phyloP scores from a whole-genome alignment of 2,329 filamentous ascomycete species.

The Hymenoscyphus repandus region DNA sequence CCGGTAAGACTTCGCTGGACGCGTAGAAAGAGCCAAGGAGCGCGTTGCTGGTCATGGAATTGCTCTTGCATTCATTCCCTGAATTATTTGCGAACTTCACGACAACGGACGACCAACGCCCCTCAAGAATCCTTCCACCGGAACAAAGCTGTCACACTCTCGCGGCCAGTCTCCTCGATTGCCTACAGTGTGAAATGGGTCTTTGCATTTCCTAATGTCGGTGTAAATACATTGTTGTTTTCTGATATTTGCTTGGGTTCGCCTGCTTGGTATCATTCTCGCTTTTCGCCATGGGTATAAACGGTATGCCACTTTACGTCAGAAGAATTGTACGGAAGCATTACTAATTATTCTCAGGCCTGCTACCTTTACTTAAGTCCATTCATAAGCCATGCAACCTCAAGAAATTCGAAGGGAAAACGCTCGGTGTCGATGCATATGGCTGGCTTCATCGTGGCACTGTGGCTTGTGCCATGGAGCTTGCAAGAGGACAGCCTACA shows the following conservation, averaged over 20 bases:
- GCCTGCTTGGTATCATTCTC: conserved; percentile 2
- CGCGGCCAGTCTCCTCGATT: too few species aligned
- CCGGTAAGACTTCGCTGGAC: background rate
- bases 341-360: conserved; percentile 48
- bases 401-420: conserved; percentile 82
- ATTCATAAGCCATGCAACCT: conserved; percentile 86
- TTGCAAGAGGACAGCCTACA: conserved; percentile 83
- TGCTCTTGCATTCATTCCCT: background rate
- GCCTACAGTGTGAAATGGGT: too few species aligned
- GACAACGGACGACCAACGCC: too few species aligned
- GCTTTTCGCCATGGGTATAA: conserved; percentile 27
- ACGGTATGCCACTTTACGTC: conserved; percentile 3
- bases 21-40: background rate
- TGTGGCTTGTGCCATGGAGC: conserved; percentile 82
- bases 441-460: conserved; percentile 96
- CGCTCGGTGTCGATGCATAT: conserved; percentile 92
- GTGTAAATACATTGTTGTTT: conserved; percentile 18
- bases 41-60: background rate
- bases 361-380: conserved; percentile 88
- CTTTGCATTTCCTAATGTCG: background rate
- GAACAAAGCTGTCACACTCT: background rate
- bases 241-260: conserved; percentile 15
- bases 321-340: background rate
- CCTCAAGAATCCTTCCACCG: background rate
- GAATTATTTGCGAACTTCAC: background rate